These are phyloP conservation scores for Tulasnella sp. DNA, from an alignment of 768 basidiomycete genomes.

Conservation along the genomic window DNA sequence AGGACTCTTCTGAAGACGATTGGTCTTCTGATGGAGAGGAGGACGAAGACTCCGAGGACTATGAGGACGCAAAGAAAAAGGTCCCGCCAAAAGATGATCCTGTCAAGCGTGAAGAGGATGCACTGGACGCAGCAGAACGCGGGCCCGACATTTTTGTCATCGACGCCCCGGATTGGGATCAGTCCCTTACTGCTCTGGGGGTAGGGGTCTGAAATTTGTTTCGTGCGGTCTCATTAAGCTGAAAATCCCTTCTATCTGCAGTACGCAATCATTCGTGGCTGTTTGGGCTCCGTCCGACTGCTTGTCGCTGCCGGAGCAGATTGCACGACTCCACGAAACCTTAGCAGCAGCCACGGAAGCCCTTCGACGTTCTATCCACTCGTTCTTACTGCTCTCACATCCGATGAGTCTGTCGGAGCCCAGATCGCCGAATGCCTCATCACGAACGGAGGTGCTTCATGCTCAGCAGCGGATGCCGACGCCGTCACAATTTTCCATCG, in stretches of 20 bases:
- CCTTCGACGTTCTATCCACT: conserved; percentile 21
- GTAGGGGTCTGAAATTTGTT: conserved; percentile 27
- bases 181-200: conserved; percentile 39
- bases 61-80: conserved; percentile 32
- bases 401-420: conserved; percentile 19
- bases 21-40: conserved; percentile 10
- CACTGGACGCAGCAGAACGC: conserved; percentile 35
- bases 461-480: conserved; percentile 23
- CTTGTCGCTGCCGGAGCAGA: conserved; percentile 41
- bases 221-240: neutral
- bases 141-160: conserved; percentile 46
- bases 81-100: conserved; percentile 7
- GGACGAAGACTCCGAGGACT: conserved; percentile 26
- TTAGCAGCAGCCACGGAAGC: conserved; percentile 19
- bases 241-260: neutral
- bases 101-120: conserved; percentile 16
- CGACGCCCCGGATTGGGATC: conserved; percentile 47
- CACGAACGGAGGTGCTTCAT: conserved; percentile 21
- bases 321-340: conserved; percentile 27
- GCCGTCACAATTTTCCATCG: conserved; percentile 26
- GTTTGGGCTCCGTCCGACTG: conserved; percentile 33
- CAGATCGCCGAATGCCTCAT: conserved; percentile 24
- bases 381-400: conserved; percentile 20
- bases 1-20: conserved; percentile 8
- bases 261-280: conserved; percentile 29